Evolutionary conservation across 441 rosid species (phyloP).

Genomic region (Daphne laureola): DNA sequence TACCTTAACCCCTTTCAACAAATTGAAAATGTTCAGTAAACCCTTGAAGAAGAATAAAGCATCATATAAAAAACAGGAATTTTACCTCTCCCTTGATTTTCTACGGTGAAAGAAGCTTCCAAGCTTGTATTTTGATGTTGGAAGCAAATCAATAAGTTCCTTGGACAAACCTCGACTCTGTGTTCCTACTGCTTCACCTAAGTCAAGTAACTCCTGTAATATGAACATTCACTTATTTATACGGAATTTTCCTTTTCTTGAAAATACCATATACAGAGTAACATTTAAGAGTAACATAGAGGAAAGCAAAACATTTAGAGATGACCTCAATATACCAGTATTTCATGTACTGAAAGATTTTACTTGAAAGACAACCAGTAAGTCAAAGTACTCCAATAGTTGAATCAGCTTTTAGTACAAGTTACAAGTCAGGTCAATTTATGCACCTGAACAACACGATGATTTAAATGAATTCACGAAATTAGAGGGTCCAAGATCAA

Average conservation of each 20-base stretch:
- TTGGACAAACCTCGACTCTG: constrained; percentile 54
- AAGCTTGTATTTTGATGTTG: constrained; percentile 51
- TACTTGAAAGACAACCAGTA: too few relatives aligned
- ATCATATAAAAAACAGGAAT: constrained; percentile 1
- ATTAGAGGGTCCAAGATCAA: too few relatives aligned
- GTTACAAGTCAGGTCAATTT: too few relatives aligned
- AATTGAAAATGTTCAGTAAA: too few relatives aligned
- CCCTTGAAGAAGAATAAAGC: background rate
- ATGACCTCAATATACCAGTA: background rate
- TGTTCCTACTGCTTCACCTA: constrained; percentile 63
- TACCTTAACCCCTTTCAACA: too few relatives aligned
- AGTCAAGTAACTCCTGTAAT: constrained; percentile 55
- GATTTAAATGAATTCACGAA: too few relatives aligned
- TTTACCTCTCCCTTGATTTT: constrained; percentile 51
- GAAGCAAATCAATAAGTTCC: constrained; percentile 54
- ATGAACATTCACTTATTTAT: background rate
- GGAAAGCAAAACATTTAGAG: constrained; percentile 9
- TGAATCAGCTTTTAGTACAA: too few relatives aligned
- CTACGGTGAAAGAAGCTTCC: constrained; percentile 47
- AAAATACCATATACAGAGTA: too few relatives aligned
- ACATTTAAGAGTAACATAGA: constrained; percentile 14
- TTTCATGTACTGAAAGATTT: too few relatives aligned
- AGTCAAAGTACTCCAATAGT: too few relatives aligned
- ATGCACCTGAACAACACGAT: too few relatives aligned
- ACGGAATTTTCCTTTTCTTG: background rate